phyloP scores from a whole-genome alignment of 495 filamentous ascomycete genomes.

The Aspergillus saccharolyticus region DNA sequence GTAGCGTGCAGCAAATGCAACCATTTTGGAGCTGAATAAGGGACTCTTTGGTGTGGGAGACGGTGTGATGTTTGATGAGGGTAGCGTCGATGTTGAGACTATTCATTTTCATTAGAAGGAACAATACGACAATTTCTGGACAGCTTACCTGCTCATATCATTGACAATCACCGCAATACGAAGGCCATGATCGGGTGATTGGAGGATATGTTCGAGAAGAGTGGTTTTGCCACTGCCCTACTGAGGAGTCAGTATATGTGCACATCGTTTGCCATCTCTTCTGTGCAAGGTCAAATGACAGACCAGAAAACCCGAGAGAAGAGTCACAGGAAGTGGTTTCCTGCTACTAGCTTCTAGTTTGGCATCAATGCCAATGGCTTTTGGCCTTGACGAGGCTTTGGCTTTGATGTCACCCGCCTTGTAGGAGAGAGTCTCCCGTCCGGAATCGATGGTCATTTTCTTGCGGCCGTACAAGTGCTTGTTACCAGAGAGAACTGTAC shows the following conservation, averaged over 20 bases:
- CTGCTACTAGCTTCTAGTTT: conserved; percentile 5
- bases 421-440: conserved; percentile 21
- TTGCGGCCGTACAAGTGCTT: not conserved
- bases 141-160: conserved; percentile 47
- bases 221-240: conserved; percentile 55
- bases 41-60: conserved; percentile 49
- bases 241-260: not conserved
- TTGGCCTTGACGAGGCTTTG: not conserved
- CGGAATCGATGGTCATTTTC: conserved; percentile 32
- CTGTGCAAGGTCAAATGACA: not conserved
- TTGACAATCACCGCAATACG: conserved; percentile 55
- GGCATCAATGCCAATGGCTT: not conserved
- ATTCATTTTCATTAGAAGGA: not conserved
- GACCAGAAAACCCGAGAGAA: conserved; percentile 47
- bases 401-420: not conserved
- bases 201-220: conserved; percentile 51
- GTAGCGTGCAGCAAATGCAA: conserved; percentile 58
- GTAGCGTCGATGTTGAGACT: conserved; percentile 54
- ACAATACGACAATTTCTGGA: too few species aligned
- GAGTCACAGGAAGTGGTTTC: conserved; percentile 39
- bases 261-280: not conserved
- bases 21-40: conserved; percentile 58
- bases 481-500: not conserved
- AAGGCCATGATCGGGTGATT: conserved; percentile 47
- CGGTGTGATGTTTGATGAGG: conserved; percentile 48